Evolutionary conservation across 1,139 yeast genomes (phyloP), one percentile per base, ranked within the genome.

Genomic region (Hyphopichia pseudoburtonii): DNA sequence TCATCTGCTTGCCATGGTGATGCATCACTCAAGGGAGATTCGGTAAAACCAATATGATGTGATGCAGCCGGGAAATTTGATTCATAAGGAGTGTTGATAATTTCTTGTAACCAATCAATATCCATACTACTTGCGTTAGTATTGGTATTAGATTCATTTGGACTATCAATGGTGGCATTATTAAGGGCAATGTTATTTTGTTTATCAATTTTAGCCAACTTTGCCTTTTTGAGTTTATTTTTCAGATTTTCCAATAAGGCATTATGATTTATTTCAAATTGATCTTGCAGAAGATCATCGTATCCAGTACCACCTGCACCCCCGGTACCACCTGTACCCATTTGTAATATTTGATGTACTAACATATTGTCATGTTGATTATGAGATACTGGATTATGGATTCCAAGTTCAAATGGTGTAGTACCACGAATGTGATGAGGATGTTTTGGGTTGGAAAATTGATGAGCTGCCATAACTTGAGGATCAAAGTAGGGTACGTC

Each of bases 81-180:
- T 47, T 78, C 82, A 54, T 78, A 70, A 28, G 92, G 81, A 17
- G 86, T 73, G 40, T 72, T 76, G 36, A 81, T 78, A 44, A 82
- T 79, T 60, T 81, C 83, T 42, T 78, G 70, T 36, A 87, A 52
- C 95, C 94, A 78, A 55, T 83, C 80, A 45, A 9, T 16, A 16
- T 27, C 29, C 16, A 11, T 7, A n/a, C n/a, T 12, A 24, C n/a
- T 24, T 8, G 27, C 27, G 27, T 6, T 24, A 30, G 16, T 21
- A 19, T 10, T 14, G 10, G 23, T 10, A 7, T 21, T 21, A 10
- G 23, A n/a, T n/a, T n/a, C n/a, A n/a, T n/a, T n/a, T n/a, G n/a
- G n/a, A n/a, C n/a, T n/a, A n/a, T n/a, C n/a, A n/a, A n/a, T n/a
- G n/a, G n/a, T n/a, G n/a, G n/a, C n/a, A n/a, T n/a, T n/a, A n/a